These are phyloP conservation scores for Quercus glauca DNA, from an alignment of 306 rosid genomes.

Conservation along the genomic window DNA sequence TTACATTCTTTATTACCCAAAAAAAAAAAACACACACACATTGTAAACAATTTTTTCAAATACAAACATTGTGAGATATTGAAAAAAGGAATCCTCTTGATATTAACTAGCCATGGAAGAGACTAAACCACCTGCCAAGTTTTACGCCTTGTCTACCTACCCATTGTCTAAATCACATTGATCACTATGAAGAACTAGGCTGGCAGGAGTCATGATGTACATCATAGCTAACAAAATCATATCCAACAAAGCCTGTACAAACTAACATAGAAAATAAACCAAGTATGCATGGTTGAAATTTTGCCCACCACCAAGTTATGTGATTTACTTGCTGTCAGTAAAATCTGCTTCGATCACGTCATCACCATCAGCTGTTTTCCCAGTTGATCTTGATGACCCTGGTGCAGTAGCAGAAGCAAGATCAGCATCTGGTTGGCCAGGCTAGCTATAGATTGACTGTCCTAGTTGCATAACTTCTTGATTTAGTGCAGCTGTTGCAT, in stretches of 20 bases:
- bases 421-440: constrained; percentile 47
- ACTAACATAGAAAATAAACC: background rate
- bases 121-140: background rate
- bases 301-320: background rate
- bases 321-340: constrained; percentile 51
- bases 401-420: constrained; percentile 40
- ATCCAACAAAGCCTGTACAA: background rate
- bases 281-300: background rate
- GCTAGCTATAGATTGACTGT: constrained; percentile 85
- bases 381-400: constrained; percentile 65
- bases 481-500: constrained; percentile 85
- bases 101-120: background rate
- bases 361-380: constrained; percentile 47
- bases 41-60: no score
- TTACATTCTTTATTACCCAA: background rate
- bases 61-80: no score
- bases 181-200: background rate
- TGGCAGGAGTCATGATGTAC: background rate
- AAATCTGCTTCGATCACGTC: constrained; percentile 89
- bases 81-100: background rate
- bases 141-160: background rate
- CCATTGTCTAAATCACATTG: background rate
- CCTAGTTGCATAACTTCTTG: constrained; percentile 98
- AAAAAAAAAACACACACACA: no score
- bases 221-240: background rate